Percentiles rank a stretch among this genome's conserved stretches.
phyloP scores from a whole-genome alignment of 495 filamentous ascomycete genomes.

The Hypoxylon cercidicola region DNA sequence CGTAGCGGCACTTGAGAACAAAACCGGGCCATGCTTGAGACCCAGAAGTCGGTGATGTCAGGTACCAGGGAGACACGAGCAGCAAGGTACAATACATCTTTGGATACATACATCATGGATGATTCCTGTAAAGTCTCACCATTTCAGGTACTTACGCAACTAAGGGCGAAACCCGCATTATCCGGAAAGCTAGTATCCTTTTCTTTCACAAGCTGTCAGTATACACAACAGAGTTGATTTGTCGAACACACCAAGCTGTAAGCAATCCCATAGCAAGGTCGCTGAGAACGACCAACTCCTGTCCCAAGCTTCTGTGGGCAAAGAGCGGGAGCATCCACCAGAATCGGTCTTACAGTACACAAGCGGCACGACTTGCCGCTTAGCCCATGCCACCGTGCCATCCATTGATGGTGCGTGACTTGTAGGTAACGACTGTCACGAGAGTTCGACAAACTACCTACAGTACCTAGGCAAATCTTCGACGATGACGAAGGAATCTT shows the following conservation, averaged over 20 bases:
- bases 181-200: not conserved
- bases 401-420: not conserved
- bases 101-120: not conserved
- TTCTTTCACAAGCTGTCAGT: not conserved
- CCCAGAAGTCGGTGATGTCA: slow-evolving; percentile 32
- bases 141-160: not conserved
- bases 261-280: not conserved
- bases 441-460: not conserved
- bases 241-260: not conserved
- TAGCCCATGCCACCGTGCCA: slow-evolving; percentile 15
- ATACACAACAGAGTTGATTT: not conserved
- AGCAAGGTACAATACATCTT: slow-evolving; percentile 31
- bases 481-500: slow-evolving; percentile 1
- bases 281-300: not conserved
- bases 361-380: slow-evolving; percentile 37
- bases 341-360: slow-evolving; percentile 13
- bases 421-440: not conserved
- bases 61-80: slow-evolving; percentile 29
- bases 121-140: slow-evolving; percentile 1
- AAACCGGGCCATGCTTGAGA: slow-evolving; percentile 18
- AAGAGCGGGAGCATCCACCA: slow-evolving; percentile 11
- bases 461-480: slow-evolving; percentile 6
- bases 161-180: not conserved
- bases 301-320: slow-evolving; percentile 18
- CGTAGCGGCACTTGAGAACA: slow-evolving; percentile 32